Base-by-base conservation (phyloP, 2,329 filamentous ascomycete species). In the Fusarium gaditjirri region DNA sequence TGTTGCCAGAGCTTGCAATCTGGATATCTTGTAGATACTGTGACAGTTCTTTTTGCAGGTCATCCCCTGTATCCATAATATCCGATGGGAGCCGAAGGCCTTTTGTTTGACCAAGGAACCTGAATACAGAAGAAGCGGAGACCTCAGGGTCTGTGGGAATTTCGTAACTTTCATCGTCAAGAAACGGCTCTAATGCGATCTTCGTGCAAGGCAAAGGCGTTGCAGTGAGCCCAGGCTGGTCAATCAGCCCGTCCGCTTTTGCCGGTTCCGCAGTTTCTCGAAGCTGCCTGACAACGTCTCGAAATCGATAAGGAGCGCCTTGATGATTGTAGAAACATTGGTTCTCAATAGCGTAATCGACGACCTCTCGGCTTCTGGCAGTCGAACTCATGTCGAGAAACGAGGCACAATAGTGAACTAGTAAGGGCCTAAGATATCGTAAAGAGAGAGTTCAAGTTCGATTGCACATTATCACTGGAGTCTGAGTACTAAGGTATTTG, bases 241-340 rank as follows among this genome's bases (percentile, higher is more conserved):
- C 50, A 39, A 78, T 53, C 12, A 79, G 54, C n/a, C 70, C 67
- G 42, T 74, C 68, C 3, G 50, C 21, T 13, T 52, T 62, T 36
- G 54, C 46, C 17, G 38, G 42, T n/a, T 62, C 52, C 19, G 31
- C 49, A 12, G 71, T 73, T 17, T 49, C 49, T 50, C 68, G 62
- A 27, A 82, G 61, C 12, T 61, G 63, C 8, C 38, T 27, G 23
- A 78, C 36, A n/a, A 75, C 69, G 25, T 77, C 65, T 19, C 62
- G 25, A n/a, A 79, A 76, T n/a, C 74, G 69, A 58, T 79, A 82
- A 0, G 77, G 79, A 5, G 56, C n/a, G 4, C 36, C 63, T 38
- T 29, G 68, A 35, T 81, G 66, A 42, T 78, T 60, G 25, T 41
- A 47, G 35, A 82, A 80, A 56, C 78, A 82, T 19, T 46, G 44